Evolutionary conservation across 2,329 filamentous ascomycete species (phyloP).

Genomic region (Atkinsonella hypoxylon): DNA sequence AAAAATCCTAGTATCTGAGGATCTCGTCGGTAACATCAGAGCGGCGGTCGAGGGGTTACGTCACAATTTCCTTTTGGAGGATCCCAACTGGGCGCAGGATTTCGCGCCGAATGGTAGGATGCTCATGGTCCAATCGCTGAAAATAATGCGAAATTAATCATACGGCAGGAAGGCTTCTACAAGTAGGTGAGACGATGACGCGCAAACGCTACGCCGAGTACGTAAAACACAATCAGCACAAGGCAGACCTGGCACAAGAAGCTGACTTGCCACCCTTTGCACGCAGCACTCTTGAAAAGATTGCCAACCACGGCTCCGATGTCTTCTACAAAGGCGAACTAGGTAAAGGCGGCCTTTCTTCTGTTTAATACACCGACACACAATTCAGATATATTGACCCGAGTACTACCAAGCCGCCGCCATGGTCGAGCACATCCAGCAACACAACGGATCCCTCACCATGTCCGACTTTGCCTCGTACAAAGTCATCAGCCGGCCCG

Average conservation of each 20-base stretch:
- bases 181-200: conserved; percentile 66
- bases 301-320: conserved; percentile 60
- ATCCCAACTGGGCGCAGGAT: conserved; percentile 74
- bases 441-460: conserved; percentile 73
- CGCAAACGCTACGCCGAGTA: conserved; percentile 61
- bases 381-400: background rate
- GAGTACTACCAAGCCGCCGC: conserved; percentile 45
- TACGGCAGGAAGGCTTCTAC: conserved; percentile 45
- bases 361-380: too few relatives aligned
- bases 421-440: conserved; percentile 57
- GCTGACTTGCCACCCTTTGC: background rate
- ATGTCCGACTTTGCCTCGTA: conserved; percentile 67
- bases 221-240: conserved; percentile 8
- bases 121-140: background rate
- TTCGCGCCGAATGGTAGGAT: conserved; percentile 64
- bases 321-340: conserved; percentile 65
- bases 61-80: conserved; percentile 55
- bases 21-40: conserved; percentile 64
- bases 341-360: conserved; percentile 17
- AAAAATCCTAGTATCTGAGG: conserved; percentile 48
- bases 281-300: conserved; percentile 54
- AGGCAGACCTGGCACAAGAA: background rate
- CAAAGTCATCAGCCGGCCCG: conserved; percentile 50
- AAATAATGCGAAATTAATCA: conserved; percentile 4
- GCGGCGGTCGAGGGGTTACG: conserved; percentile 23